Evolutionary conservation across 306 rosid genomes (phyloP).

Genomic region (Abrus precatorius): DNA sequence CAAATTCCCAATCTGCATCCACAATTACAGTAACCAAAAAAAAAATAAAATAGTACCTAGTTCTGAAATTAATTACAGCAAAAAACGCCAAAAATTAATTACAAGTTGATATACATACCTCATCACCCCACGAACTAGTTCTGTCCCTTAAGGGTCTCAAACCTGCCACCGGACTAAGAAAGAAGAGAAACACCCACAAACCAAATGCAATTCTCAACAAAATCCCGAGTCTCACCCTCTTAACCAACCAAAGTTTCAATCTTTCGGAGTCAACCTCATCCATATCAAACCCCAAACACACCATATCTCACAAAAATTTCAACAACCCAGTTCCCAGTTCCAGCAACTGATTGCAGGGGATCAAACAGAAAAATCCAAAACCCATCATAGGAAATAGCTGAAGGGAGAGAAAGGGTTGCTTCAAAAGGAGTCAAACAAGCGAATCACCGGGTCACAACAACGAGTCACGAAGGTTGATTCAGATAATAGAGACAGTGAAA

Average conservation of each 20-base stretch:
- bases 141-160: slow-evolving; percentile 92
- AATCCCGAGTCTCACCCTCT: slow-evolving; percentile 53
- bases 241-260: slow-evolving; percentile 52
- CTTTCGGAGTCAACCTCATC: slow-evolving; percentile 56
- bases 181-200: slow-evolving; percentile 54
- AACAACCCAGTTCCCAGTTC: slow-evolving; percentile 44
- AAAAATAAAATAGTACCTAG: background rate
- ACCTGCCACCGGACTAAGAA: slow-evolving; percentile 70
- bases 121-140: slow-evolving; percentile 93
- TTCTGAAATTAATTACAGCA: background rate
- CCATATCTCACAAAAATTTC: slow-evolving; percentile 50
- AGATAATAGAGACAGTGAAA: slow-evolving; percentile 76
- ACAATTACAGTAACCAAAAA: background rate
- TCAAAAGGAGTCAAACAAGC: slow-evolving; percentile 73
- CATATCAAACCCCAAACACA: slow-evolving; percentile 57
- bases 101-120: slow-evolving; percentile 65
- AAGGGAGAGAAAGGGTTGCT: slow-evolving; percentile 70
- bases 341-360: slow-evolving; percentile 49
- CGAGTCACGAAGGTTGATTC: slow-evolving; percentile 58
- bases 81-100: background rate
- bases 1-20: slow-evolving; percentile 15
- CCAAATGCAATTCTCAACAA: slow-evolving; percentile 55
- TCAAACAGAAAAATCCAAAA: slow-evolving; percentile 45
- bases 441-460: slow-evolving; percentile 58
- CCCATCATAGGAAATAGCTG: slow-evolving; percentile 63